Conservation (phyloP, 1,284 basidiomycete genomes). For the Apiotrichum sp. region DNA sequence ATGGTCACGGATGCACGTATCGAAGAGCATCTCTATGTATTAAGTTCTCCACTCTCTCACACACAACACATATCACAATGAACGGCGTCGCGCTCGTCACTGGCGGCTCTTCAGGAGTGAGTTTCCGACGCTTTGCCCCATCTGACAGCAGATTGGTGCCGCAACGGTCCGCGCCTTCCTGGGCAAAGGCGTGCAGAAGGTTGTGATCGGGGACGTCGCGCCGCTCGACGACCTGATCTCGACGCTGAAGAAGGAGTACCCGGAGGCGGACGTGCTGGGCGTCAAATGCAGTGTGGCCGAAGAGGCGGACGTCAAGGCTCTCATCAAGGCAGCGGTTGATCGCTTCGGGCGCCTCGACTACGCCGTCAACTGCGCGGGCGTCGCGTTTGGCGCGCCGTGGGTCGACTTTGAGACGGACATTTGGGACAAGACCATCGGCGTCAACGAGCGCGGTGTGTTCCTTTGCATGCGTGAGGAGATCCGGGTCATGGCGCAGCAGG, state of each 20-base stretch:
- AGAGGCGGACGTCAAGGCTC: conserved; percentile 9
- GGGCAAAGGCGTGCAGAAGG: conserved; percentile 5
- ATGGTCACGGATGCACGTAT: too few species aligned
- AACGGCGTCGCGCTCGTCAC: conserved; percentile 23
- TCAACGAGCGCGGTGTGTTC: conserved; percentile 25
- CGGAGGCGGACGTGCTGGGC: conserved; percentile 1
- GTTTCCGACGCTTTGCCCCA: conserved; percentile 4
- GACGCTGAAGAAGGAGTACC: background rate
- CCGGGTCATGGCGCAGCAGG: conserved; percentile 18
- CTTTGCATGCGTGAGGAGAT: conserved; percentile 19
- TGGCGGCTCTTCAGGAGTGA: conserved; percentile 20
- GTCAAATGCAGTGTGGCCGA: conserved; percentile 14
- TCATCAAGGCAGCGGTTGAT: conserved; percentile 3
- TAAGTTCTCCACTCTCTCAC: background rate
- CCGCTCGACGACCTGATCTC: background rate
- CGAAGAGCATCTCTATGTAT: too few species aligned
- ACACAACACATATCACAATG: conserved; percentile 3
- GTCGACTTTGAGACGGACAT: conserved; percentile 9
- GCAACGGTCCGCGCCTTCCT: conserved; percentile 10
- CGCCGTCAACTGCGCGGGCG: conserved; percentile 33
- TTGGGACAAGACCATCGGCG: conserved; percentile 27
- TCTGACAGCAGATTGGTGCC: conserved; percentile 5
- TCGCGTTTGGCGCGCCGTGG: conserved; percentile 14
- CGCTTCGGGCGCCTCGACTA: conserved; percentile 34
- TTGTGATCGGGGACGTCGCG: conserved; percentile 3